Conservation (phyloP, 768 basidiomycete species). For the Postia placenta region DNA sequence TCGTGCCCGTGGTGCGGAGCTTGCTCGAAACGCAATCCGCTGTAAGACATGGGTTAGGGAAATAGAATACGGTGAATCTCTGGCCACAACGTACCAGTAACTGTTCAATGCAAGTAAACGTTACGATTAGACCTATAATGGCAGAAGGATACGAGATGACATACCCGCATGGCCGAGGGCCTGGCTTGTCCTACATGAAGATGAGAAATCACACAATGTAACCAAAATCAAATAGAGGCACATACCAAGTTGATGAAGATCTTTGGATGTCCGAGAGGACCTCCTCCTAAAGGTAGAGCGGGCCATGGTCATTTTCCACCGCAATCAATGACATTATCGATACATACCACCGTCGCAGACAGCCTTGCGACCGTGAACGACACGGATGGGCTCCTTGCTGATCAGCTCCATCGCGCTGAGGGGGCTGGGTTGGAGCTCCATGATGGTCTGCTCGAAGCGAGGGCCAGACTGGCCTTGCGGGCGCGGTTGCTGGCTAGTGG, state of each 20-base stretch:
- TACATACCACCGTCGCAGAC: constrained; percentile 91
- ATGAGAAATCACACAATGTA: neutral
- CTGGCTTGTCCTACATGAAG: constrained; percentile 77
- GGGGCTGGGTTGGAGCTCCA: constrained; percentile 85
- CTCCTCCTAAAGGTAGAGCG: constrained; percentile 57
- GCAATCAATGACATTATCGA: neutral
- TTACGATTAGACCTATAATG: constrained; percentile 7
- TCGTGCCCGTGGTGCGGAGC: constrained; percentile 64
- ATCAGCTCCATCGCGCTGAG: constrained; percentile 90
- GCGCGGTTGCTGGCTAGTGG: constrained; percentile 71
- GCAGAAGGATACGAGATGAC: constrained; percentile 25
- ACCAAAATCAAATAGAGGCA: constrained; percentile 13
- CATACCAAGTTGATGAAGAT: constrained; percentile 92
- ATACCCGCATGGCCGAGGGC: constrained; percentile 86
- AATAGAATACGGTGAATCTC: neutral
- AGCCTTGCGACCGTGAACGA: constrained; percentile 80
- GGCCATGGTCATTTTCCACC: neutral
- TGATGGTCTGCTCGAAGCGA: constrained; percentile 87
- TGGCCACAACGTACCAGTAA: constrained; percentile 28
- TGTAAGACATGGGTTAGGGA: constrained; percentile 22
- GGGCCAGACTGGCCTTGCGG: constrained; percentile 55
- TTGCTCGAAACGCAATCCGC: constrained; percentile 89
- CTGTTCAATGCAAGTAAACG: constrained; percentile 16
- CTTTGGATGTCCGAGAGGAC: constrained; percentile 94
- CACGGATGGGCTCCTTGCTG: constrained; percentile 74